These are phyloP conservation scores for Alternaria postmessia DNA, from an alignment of 2,329 filamentous ascomycete genomes.

Conservation along the genomic window DNA sequence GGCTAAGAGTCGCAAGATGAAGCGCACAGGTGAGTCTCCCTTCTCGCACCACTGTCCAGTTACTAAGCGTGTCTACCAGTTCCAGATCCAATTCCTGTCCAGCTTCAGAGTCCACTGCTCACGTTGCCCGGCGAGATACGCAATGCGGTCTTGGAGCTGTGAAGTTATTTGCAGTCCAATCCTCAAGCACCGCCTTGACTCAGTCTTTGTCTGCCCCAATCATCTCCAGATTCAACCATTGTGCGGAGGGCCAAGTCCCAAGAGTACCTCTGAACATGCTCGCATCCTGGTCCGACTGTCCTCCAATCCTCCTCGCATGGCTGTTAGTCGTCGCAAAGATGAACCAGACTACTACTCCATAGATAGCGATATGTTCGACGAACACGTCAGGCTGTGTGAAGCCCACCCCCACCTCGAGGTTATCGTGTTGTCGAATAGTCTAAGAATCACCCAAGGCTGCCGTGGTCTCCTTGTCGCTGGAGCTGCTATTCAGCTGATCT, in stretches of 20 bases:
- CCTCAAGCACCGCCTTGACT: too few species aligned
- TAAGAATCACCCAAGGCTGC: not conserved
- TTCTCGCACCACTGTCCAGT: not conserved
- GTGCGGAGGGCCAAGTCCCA: too few species aligned
- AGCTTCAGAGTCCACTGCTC: not conserved
- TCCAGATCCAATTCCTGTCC: not conserved
- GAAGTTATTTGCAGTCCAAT: too few species aligned
- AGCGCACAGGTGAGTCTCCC: not conserved
- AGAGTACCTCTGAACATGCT: not conserved
- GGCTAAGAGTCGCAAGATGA: not conserved
- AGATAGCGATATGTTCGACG: not conserved
- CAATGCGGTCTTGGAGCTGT: not conserved
- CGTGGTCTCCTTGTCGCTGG: not conserved
- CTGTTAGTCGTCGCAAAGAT: too few species aligned
- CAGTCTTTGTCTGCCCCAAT: too few species aligned
- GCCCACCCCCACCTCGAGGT: not conserved
- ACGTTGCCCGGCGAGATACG: not conserved
- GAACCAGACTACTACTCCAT: not conserved
- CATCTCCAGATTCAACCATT: too few species aligned
- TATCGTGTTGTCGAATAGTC: not conserved
- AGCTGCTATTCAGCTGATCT: not conserved
- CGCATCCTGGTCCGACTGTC: not conserved
- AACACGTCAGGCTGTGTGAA: not conserved
- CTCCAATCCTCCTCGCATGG: not conserved
- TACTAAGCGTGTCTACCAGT: not conserved